A percentile compares a stretch with the other conserved stretches of the same genome.
Conservation (phyloP, 768 basidiomycete genomes). For the Rhizopogon vesiculosus region DNA sequence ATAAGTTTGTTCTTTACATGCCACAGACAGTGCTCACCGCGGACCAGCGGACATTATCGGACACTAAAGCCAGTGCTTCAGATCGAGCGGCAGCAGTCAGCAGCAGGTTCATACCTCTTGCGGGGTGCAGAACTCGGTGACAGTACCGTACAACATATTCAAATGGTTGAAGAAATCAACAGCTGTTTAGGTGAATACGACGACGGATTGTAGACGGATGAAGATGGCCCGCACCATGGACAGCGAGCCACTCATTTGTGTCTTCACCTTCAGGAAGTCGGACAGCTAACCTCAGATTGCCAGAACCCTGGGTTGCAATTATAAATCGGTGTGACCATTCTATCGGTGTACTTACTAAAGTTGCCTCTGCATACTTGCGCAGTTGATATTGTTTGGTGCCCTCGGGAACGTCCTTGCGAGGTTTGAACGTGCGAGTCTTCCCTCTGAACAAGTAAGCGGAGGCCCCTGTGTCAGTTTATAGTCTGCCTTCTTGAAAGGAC, state of each 20-base stretch:
- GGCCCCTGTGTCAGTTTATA: conserved; percentile 9
- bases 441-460: conserved; percentile 43
- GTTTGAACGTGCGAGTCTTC: conserved; percentile 94
- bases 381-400: conserved; percentile 98
- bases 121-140: conserved; percentile 96
- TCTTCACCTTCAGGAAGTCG: conserved; percentile 97
- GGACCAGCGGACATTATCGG: conserved; percentile 97
- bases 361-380: conserved; percentile 97
- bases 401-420: conserved; percentile 90
- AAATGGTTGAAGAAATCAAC: conserved; percentile 99
- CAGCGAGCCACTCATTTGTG: conserved; percentile 98
- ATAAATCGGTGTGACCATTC: background rate
- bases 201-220: background rate
- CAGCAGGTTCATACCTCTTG: conserved; percentile 61
- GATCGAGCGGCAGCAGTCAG: conserved; percentile 5
- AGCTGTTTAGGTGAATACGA: conserved; percentile 42
- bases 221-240: conserved; percentile 67
- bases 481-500: conserved; percentile 3
- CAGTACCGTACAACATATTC: conserved; percentile 98
- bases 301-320: conserved; percentile 66
- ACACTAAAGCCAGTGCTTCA: conserved; percentile 45
- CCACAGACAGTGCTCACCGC: conserved; percentile 45
- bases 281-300: conserved; percentile 90
- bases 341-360: conserved; percentile 49
- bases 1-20: background rate